Percentiles rank a stretch among this genome's conserved stretches.
Conservation (phyloP, 345 rosid genomes). For the Mallotus nudiflorus region DNA sequence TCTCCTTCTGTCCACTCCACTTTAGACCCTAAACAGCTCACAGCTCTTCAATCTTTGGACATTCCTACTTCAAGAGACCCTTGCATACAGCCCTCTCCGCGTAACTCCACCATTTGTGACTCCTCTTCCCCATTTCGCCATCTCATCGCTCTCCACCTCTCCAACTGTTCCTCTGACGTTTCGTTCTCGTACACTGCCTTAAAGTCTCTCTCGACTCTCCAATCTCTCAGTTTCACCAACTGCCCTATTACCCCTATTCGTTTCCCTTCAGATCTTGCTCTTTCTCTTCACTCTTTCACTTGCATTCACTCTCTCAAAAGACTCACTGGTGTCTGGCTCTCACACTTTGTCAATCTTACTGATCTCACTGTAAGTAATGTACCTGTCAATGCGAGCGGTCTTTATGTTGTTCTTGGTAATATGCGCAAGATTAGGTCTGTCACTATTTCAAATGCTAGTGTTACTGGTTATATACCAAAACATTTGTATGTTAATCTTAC, state of each 20-base stretch:
- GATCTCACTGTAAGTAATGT: slow-evolving; percentile 63
- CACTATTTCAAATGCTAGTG: slow-evolving; percentile 65
- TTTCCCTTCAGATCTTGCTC: slow-evolving; percentile 66
- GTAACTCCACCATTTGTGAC: slow-evolving; percentile 58
- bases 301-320: slow-evolving; percentile 59
- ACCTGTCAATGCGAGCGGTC: slow-evolving; percentile 66
- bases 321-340: slow-evolving; percentile 68
- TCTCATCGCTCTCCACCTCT: slow-evolving; percentile 65
- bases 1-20: slow-evolving; percentile 43
- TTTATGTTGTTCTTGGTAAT: slow-evolving; percentile 74
- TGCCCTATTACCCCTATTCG: slow-evolving; percentile 61
- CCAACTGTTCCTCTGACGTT: slow-evolving; percentile 69
- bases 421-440: slow-evolving; percentile 55
- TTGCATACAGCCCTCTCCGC: slow-evolving; percentile 47
- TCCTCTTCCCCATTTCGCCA: slow-evolving; percentile 67
- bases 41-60: slow-evolving; percentile 71
- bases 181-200: slow-evolving; percentile 55
- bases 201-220: slow-evolving; percentile 72
- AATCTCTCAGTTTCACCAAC: slow-evolving; percentile 62
- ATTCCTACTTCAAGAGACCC: slow-evolving; percentile 67
- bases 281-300: slow-evolving; percentile 59
- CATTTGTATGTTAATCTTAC: slow-evolving; percentile 55
- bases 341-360: slow-evolving; percentile 72
- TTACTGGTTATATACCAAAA: slow-evolving; percentile 62
- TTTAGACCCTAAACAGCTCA: slow-evolving; percentile 75